These are phyloP conservation scores for Garcia nutans DNA, from an alignment of 345 rosid species.

Conservation along the genomic window DNA sequence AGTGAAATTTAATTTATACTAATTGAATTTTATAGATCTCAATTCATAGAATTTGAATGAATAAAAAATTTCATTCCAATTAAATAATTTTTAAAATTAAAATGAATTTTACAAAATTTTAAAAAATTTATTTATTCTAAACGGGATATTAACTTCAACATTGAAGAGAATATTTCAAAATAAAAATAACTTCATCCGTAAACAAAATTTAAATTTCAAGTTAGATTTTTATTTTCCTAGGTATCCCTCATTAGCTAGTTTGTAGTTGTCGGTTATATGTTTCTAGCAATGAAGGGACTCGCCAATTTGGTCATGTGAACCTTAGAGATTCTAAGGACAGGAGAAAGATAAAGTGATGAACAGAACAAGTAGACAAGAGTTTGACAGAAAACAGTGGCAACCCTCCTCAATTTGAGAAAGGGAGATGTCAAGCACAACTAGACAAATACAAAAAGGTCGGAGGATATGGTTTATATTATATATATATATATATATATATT, in stretches of 20 bases:
- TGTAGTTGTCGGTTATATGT: not conserved
- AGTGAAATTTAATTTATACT: no score
- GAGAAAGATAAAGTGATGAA: conserved; percentile 12
- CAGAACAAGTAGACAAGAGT: conserved; percentile 20
- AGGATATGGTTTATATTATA: not conserved
- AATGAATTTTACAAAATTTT: no score
- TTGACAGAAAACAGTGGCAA: conserved; percentile 26
- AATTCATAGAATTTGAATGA: no score
- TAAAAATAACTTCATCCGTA: no score
- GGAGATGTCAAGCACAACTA: conserved; percentile 40
- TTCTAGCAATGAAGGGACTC: not conserved
- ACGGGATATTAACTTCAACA: no score
- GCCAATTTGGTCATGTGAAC: conserved; percentile 30
- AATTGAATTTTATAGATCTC: no score
- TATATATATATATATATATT: no score
- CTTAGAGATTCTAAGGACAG: conserved; percentile 32
- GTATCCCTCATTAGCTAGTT: not conserved
- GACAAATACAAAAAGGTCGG: conserved; percentile 35
- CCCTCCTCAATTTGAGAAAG: conserved; percentile 24
- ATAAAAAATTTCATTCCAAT: no score
- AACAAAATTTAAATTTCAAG: not conserved
- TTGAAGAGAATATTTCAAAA: no score
- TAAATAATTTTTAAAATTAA: no score
- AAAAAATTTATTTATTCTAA: no score
- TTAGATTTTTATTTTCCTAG: not conserved